A percentile compares a stretch with the other conserved stretches of the same genome.
Evolutionary conservation across 2,329 filamentous ascomycete genomes (phyloP).

Genomic region (Aspergillus sp.): DNA sequence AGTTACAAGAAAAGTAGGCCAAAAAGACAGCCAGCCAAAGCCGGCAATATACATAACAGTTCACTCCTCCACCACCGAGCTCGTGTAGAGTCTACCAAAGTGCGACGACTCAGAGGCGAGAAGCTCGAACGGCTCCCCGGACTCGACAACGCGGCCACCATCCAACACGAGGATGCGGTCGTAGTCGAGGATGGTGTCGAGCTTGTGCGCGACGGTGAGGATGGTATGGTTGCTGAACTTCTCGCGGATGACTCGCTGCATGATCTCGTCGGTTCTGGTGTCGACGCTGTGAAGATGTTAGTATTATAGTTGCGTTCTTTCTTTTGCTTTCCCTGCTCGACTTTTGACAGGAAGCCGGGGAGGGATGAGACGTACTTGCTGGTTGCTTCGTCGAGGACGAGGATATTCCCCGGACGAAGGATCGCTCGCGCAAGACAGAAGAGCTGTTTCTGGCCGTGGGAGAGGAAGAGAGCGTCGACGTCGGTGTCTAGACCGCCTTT

Average conservation of each 20-base stretch:
- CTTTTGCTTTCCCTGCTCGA: neutral
- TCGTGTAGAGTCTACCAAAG: constrained; percentile 28
- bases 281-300: constrained; percentile 40
- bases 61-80: constrained; percentile 14
- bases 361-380: constrained; percentile 21
- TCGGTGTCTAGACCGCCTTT: constrained; percentile 32
- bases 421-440: constrained; percentile 55
- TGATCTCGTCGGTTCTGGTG: constrained; percentile 46
- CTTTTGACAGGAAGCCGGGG: neutral
- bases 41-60: constrained; percentile 1
- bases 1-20: neutral
- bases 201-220: constrained; percentile 47
- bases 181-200: constrained; percentile 38
- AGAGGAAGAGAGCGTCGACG: constrained; percentile 43
- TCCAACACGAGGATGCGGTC: constrained; percentile 31
- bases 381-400: constrained; percentile 38
- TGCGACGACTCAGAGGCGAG: constrained; percentile 28
- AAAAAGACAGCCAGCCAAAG: neutral
- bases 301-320: constrained; percentile 2
- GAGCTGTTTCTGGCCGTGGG: constrained; percentile 54
- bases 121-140: constrained; percentile 23
- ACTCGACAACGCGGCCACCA: constrained; percentile 22
- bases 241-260: constrained; percentile 48
- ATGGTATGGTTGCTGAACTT: constrained; percentile 51
- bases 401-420: constrained; percentile 37